Conservation (phyloP, 2,329 filamentous ascomycete species). For the Penicillium frequentans region DNA sequence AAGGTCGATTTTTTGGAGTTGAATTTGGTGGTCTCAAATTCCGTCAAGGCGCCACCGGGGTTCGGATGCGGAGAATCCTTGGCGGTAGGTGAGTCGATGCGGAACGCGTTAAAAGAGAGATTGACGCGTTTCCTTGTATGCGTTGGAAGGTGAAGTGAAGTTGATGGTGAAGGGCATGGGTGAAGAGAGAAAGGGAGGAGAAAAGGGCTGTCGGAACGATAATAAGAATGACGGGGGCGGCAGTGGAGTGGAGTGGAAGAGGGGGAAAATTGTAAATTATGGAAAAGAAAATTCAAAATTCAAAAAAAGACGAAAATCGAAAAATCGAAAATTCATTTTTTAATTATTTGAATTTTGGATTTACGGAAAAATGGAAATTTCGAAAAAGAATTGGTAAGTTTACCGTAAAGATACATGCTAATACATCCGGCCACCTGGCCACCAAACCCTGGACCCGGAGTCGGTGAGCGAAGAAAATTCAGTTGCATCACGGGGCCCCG, state of each 20-base stretch:
- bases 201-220: conserved; percentile 21
- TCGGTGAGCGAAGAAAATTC: conserved; percentile 25
- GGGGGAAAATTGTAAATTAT: conserved; percentile 19
- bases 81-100: conserved; percentile 8
- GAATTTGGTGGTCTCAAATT: conserved; percentile 2
- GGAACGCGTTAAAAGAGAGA: conserved; percentile 21
- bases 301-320: conserved; percentile 9
- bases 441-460: neutral
- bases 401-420: neutral
- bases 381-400: neutral
- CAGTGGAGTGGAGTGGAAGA: conserved; percentile 25
- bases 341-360: too few relatives aligned
- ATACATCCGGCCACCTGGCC: neutral
- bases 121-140: conserved; percentile 13
- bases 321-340: conserved; percentile 2
- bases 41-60: conserved; percentile 17
- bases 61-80: conserved; percentile 17
- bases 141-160: neutral
- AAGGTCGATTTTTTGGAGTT: neutral
- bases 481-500: conserved; percentile 25
- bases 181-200: conserved; percentile 19
- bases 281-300: conserved; percentile 12
- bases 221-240: conserved; percentile 31
- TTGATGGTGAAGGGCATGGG: conserved; percentile 1
- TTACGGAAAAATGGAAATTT: neutral